Base-by-base conservation (phyloP, 225 moss, liverwort and hornwort genomes). In the Bryum argenteum region DNA sequence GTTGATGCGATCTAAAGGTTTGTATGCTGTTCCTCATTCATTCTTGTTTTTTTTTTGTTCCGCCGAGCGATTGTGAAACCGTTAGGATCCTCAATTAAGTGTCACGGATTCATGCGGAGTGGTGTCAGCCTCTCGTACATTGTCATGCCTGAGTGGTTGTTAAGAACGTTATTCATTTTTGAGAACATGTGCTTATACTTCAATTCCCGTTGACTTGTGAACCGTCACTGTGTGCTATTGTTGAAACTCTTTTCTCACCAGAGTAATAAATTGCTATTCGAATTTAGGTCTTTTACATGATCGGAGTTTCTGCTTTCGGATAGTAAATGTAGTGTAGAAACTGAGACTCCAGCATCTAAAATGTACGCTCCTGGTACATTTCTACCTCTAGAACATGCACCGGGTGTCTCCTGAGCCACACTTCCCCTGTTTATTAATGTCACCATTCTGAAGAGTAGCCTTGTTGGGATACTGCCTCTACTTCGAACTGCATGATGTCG, bases 51-150 rank as follows among this genome's bases (percentile, higher is more conserved):
- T 45, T 14, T 45, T 14, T 14, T 45, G 45, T 73, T 47, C 55
- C 68, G 55, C 24, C 45, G 40, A 65, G 26, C 21, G 26, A 68
- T 75, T 20, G 68, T 39, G 63, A 61, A 10, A 48, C 70, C 61
- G 56, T 54, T 44, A 7, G 63, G 38, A 47, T 64, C 59, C 48
- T 33, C 44, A 9, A 40, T 19, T 20, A 33, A 33, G 24, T n/a
- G n/a, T 24, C 44, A 52, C 8, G n/a, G 11, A 19, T 19, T 71
- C 42, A 50, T 58, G 65, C 40, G 63, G 22, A 51, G 62, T 21
- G 68, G 8, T 55, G 20, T 9, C 48, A 22, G 51, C 23, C 13
- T 47, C 45, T 26, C 26, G 26, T 26, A 33, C 41, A 47, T 38
- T 54, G 63, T 28, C 47, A 11, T 14, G 26, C 33, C 33, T 6